phyloP scores from a whole-genome alignment of 306 rosid species.

The Oxytropis ochrocephala region DNA sequence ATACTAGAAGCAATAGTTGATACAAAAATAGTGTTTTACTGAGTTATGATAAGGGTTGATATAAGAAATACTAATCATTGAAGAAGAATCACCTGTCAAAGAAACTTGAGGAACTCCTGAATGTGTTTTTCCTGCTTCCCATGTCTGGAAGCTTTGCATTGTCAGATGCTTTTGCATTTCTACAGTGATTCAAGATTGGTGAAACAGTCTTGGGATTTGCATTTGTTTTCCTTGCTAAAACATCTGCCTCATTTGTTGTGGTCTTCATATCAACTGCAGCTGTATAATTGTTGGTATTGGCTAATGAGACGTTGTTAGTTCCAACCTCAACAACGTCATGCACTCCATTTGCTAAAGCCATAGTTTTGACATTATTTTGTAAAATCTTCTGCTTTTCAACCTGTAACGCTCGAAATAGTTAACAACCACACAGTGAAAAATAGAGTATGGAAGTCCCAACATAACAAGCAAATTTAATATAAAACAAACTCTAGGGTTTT shows the following conservation, averaged over 20 bases:
- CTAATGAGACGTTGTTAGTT: constrained; percentile 18
- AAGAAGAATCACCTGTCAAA: constrained; percentile 64
- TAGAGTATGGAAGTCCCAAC: background rate
- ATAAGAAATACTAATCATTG: background rate
- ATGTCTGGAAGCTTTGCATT: constrained; percentile 23
- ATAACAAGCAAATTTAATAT: background rate
- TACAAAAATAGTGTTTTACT: background rate
- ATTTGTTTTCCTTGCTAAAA: constrained; percentile 25
- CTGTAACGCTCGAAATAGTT: constrained; percentile 31
- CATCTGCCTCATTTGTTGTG: constrained; percentile 27
- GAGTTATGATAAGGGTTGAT: background rate
- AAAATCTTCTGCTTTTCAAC: constrained; percentile 85
- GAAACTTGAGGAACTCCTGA: constrained; percentile 46
- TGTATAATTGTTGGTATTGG: constrained; percentile 25
- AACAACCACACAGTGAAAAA: background rate
- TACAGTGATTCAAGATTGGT: constrained; percentile 22
- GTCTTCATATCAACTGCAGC: constrained; percentile 26
- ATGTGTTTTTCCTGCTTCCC: constrained; percentile 41
- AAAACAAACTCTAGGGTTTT: background rate
- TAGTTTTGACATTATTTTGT: constrained; percentile 46
- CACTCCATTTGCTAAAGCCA: constrained; percentile 35
- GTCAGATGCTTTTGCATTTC: constrained; percentile 20
- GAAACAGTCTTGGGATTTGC: constrained; percentile 31
- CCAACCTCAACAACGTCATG: constrained; percentile 23
- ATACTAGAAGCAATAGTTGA: background rate